Percentiles rank a stretch among this genome's conserved stretches.
Evolutionary conservation across 306 rosid species (phyloP).

Genomic region (Cotoneaster glaucophyllus): DNA sequence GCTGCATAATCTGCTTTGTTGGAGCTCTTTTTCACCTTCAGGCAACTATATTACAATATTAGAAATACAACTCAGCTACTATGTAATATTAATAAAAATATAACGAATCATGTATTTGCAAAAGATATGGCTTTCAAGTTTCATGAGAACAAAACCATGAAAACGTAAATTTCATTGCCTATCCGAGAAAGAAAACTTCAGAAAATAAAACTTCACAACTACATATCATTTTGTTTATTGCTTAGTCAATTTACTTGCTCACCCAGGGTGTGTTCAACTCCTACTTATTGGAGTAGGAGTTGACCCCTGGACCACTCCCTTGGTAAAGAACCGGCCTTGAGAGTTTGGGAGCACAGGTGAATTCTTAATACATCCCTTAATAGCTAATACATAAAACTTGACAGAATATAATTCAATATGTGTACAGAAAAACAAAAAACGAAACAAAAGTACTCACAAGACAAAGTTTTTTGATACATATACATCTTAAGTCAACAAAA

Average conservation of each 20-base stretch:
- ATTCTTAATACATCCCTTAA: background rate
- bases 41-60: conserved; percentile 44
- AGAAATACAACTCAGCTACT: background rate
- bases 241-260: background rate
- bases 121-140: background rate
- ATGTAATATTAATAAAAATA: background rate
- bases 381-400: too few species aligned
- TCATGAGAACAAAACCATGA: background rate
- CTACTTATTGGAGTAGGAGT: background rate
- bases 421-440: background rate
- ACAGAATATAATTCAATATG: too few species aligned
- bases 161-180: background rate
- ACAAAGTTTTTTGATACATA: background rate
- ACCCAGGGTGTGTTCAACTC: background rate
- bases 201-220: background rate
- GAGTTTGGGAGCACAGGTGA: background rate
- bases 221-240: background rate
- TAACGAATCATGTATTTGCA: background rate
- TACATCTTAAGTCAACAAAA: background rate
- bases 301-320: background rate
- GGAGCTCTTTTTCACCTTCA: conserved; percentile 68
- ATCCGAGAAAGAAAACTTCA: background rate
- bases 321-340: background rate
- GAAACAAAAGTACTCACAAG: background rate
- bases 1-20: conserved; percentile 68